These are phyloP conservation scores for Phaeophleospora eucalypticola DNA, from an alignment of 2,329 filamentous ascomycete genomes.

Conservation along the genomic window DNA sequence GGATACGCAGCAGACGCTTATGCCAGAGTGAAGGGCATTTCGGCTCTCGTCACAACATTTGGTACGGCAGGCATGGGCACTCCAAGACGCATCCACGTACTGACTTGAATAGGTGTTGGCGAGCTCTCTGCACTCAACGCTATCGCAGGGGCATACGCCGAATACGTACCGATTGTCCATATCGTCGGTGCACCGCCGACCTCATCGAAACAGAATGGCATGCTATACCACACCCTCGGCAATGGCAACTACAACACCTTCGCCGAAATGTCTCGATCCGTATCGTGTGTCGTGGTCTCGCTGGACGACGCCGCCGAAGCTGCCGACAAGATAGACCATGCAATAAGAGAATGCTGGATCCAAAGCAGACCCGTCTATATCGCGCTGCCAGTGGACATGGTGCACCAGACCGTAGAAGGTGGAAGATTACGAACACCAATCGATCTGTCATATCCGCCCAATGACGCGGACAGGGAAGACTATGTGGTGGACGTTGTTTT, in stretches of 20 bases:
- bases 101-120: slow-evolving; percentile 32
- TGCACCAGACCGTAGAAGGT: slow-evolving; percentile 29
- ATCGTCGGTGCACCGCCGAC: slow-evolving; percentile 44
- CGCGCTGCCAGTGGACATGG: slow-evolving; percentile 1
- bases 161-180: slow-evolving; percentile 46
- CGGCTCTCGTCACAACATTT: slow-evolving; percentile 46
- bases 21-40: slow-evolving; percentile 44
- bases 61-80: slow-evolving; percentile 22
- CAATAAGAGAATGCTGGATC: slow-evolving; percentile 4
- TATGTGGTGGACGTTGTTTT: slow-evolving; percentile 31
- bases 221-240: slow-evolving; percentile 1
- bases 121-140: slow-evolving; percentile 48
- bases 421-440: slow-evolving; percentile 22
- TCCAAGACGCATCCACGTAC: neutral
- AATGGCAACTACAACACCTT: slow-evolving; percentile 4
- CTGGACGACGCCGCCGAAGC: slow-evolving; percentile 1
- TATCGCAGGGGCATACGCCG: slow-evolving; percentile 45
- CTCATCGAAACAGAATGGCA: slow-evolving; percentile 32
- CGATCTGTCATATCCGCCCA: slow-evolving; percentile 35
- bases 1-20: slow-evolving; percentile 36
- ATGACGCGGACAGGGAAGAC: slow-evolving; percentile 34
- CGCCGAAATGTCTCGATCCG: slow-evolving; percentile 2
- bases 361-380: slow-evolving; percentile 4
- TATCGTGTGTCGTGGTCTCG: slow-evolving; percentile 2
- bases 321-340: slow-evolving; percentile 2